Base-by-base conservation (phyloP, 164 flowering plant genomes). In the Buxus sempervirens region DNA sequence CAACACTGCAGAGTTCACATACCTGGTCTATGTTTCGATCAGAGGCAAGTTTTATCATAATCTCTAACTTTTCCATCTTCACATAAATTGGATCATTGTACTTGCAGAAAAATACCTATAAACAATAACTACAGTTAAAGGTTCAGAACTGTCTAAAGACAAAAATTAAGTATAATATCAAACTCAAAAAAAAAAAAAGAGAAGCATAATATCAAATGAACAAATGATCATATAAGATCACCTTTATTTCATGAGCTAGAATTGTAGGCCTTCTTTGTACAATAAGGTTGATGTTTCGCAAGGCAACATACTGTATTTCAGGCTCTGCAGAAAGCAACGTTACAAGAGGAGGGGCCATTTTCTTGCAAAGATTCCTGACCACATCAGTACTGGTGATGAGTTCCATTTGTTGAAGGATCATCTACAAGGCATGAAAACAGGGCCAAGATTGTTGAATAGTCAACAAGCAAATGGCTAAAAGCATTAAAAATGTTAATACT, bases 351-450 rank as follows among this genome's bases (percentile, higher is more conserved):
- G 99, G 99, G 68, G 99, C 98, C 99, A 96, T 96, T 83, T 96
- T 96, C 80, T 96, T 96, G 82, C 97, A 96, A 76, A 93, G 99
- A 79, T 96, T 96, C 68, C 99, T 81, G 70, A 93, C 90, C 24
- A 93, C 95, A 80, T 96, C 99, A 24, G 99, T 88, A 70, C 99
- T 93, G 20, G 91, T 88, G 65, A 96, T 93, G 62, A 91, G 93
- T 78, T 96, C 99, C 99, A 96, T 96, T 81, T 96, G 99, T 74
- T 86, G 96, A 75, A 96, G 96, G 69, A 96, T 96, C 99, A 96
- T 96, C 99, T 96, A 79, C 72, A 82, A 60, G 49, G 12, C 53
- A 32, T 21, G 36, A 51, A 38, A 64, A 54, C 16, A 38, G 12
- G 5, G 9, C 22, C 22, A 60, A 32, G n/a, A 10, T 45, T 10